These are phyloP conservation scores for Mycena olivaceomarginata DNA, from an alignment of 768 basidiomycete genomes.

Conservation along the genomic window DNA sequence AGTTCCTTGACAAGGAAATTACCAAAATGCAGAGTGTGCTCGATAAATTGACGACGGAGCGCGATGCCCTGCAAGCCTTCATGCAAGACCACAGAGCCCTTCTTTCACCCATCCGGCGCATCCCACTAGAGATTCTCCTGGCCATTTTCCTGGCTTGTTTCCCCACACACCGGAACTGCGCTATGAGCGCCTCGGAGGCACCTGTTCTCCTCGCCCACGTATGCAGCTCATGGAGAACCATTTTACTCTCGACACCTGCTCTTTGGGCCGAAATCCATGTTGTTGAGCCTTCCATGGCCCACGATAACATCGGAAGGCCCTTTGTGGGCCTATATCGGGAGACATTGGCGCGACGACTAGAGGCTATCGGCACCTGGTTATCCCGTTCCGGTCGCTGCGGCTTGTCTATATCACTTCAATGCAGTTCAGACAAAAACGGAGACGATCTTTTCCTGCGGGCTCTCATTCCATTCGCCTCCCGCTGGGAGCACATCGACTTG, in stretches of 20 bases:
- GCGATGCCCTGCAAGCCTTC: background rate
- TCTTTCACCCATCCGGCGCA: constrained; percentile 11
- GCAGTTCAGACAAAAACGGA: no score
- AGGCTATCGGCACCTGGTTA: background rate
- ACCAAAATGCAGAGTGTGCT: background rate
- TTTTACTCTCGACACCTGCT: background rate
- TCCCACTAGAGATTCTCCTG: constrained; percentile 19
- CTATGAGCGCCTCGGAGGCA: constrained; percentile 24
- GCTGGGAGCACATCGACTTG: background rate
- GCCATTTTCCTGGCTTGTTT: constrained; percentile 31
- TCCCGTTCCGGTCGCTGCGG: background rate
- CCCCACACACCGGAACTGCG: constrained; percentile 8
- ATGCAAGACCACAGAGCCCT: constrained; percentile 14
- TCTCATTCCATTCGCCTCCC: background rate
- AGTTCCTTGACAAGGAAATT: background rate
- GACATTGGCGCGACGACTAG: background rate
- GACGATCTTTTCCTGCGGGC: no score
- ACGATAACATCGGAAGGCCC: no score
- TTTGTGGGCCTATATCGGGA: background rate
- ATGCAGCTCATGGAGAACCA: constrained; percentile 26
- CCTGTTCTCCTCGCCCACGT: constrained; percentile 24
- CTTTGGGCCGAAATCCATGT: constrained; percentile 7
- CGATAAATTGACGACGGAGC: background rate
- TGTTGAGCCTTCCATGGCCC: background rate
- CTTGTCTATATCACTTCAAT: background rate